Percentiles rank a stretch among this genome's conserved stretches.
phyloP scores from a whole-genome alignment of 192 early-diverging fungal species.

The Coemansia sp. region DNA sequence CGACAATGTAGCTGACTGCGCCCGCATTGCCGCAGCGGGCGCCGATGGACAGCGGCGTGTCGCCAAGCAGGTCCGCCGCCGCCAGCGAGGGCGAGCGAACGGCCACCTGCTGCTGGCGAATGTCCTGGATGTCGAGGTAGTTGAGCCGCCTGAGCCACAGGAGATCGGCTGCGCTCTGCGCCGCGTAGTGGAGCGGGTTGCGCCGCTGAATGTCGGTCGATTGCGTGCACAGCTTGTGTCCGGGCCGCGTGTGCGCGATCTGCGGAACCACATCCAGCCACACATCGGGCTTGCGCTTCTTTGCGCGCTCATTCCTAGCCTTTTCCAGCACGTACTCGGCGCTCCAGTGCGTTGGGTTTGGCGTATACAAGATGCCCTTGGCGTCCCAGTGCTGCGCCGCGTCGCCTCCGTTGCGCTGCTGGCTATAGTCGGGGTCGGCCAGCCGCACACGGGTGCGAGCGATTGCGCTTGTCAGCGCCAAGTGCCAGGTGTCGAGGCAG shows the following conservation, averaged over 20 bases:
- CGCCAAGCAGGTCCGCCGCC: constrained; percentile 33
- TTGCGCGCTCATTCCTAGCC: constrained; percentile 29
- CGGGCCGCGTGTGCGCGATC: constrained; percentile 13
- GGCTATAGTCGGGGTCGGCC: constrained; percentile 11
- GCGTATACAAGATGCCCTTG: constrained; percentile 16
- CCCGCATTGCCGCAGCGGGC: constrained; percentile 30
- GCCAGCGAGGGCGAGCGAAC: constrained; percentile 23
- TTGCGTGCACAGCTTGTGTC: constrained; percentile 16
- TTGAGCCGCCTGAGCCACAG: constrained; percentile 42
- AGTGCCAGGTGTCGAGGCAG: constrained; percentile 38
- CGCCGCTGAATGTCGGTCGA: constrained; percentile 37
- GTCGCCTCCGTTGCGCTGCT: background rate
- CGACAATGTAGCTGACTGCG: constrained; percentile 44
- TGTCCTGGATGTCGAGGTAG: constrained; percentile 30
- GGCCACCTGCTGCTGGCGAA: constrained; percentile 10
- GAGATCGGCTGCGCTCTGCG: constrained; percentile 26
- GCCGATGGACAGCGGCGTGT: constrained; percentile 50
- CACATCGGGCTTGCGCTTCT: constrained; percentile 20
- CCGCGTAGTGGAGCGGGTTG: constrained; percentile 51
- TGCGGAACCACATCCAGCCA: constrained; percentile 46
- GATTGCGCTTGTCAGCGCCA: constrained; percentile 32
- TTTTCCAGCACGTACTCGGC: constrained; percentile 39
- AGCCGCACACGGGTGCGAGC: constrained; percentile 20
- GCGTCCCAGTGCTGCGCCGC: constrained; percentile 13
- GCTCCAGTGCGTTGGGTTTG: constrained; percentile 37